Evolutionary conservation across 2,329 filamentous ascomycete species (phyloP).

Genomic region (Ceratocystis alfenasii): DNA sequence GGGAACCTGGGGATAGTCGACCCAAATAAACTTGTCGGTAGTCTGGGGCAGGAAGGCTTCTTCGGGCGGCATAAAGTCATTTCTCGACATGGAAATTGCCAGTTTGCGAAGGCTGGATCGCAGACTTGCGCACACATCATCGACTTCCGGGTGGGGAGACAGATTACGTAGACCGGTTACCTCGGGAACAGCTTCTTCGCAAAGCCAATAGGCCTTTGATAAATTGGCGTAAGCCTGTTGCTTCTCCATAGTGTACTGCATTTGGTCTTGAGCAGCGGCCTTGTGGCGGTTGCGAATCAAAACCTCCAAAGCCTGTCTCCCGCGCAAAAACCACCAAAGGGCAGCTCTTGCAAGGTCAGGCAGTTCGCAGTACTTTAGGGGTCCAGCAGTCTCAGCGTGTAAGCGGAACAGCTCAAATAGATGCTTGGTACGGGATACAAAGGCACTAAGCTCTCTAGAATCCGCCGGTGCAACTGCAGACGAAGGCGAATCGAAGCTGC

Average conservation of each 20-base stretch:
- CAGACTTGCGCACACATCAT: constrained; percentile 44
- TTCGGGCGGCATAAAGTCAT: constrained; percentile 62
- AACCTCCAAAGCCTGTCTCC: constrained; percentile 61
- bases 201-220: constrained; percentile 78
- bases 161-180: constrained; percentile 35
- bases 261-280: constrained; percentile 38
- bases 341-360: constrained; percentile 59
- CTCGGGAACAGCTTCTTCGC: constrained; percentile 42
- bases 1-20: constrained; percentile 61
- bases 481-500: not conserved
- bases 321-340: constrained; percentile 83
- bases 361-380: constrained; percentile 50
- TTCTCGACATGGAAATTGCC: constrained; percentile 70
- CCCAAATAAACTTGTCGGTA: constrained; percentile 71
- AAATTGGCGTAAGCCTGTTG: constrained; percentile 78
- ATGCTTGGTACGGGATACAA: constrained; percentile 58
- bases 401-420: constrained; percentile 64
- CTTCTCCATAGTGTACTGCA: constrained; percentile 43
- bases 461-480: not conserved
- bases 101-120: constrained; percentile 59
- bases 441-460: constrained; percentile 42
- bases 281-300: constrained; percentile 54
- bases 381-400: constrained; percentile 61
- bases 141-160: constrained; percentile 36
- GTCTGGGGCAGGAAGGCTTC: constrained; percentile 60